Percentiles rank a stretch among this genome's conserved stretches.
These are phyloP conservation scores for Monosporascus sp. DNA, from an alignment of 2,329 filamentous ascomycete genomes.

Conservation along the genomic window DNA sequence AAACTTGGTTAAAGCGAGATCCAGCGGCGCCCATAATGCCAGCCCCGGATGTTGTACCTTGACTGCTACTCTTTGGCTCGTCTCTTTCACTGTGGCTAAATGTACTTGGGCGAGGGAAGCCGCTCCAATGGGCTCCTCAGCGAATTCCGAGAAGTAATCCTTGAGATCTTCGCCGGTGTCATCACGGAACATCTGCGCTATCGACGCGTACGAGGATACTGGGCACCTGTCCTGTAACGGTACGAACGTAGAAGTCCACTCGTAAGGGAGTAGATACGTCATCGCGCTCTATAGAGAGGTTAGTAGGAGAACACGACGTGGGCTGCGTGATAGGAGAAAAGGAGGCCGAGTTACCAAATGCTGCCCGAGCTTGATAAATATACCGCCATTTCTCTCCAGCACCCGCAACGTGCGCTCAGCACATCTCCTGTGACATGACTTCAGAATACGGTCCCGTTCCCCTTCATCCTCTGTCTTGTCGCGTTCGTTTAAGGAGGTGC, in stretches of 20 bases:
- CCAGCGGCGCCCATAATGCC: constrained; percentile 84
- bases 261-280: constrained; percentile 85
- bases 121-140: constrained; percentile 75
- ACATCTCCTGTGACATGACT: constrained; percentile 86
- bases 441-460: constrained; percentile 64
- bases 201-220: constrained; percentile 80
- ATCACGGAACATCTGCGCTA: constrained; percentile 76
- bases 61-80: constrained; percentile 82
- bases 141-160: constrained; percentile 84
- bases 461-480: constrained; percentile 57
- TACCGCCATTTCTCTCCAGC: constrained; percentile 92
- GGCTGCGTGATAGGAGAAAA: neutral
- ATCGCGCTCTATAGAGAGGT: constrained; percentile 65
- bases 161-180: constrained; percentile 77
- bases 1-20: constrained; percentile 79
- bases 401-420: constrained; percentile 81
- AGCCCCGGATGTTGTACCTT: constrained; percentile 92
- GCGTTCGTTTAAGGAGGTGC: constrained; percentile 69
- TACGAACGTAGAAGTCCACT: constrained; percentile 95
- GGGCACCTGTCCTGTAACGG: constrained; percentile 95
- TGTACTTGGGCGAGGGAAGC: constrained; percentile 95
- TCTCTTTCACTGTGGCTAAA: constrained; percentile 74
- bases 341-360: constrained; percentile 56
- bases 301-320: constrained; percentile 6
- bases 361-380: constrained; percentile 97